phyloP scores from a whole-genome alignment of 2,329 filamentous ascomycete species.

The Pestalotiopsis sp. region DNA sequence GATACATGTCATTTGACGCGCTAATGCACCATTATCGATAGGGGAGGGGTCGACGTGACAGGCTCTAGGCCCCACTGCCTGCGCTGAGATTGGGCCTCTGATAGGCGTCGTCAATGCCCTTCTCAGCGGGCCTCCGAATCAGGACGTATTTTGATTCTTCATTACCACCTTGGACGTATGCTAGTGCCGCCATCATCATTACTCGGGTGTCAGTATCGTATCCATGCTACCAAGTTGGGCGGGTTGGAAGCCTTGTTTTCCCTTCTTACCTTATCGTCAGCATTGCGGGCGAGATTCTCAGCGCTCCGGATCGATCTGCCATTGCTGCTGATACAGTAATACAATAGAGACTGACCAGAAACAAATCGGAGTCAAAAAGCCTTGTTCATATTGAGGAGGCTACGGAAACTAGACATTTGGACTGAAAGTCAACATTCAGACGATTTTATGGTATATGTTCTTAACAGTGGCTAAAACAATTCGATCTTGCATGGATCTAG shows the following conservation, averaged over 20 bases:
- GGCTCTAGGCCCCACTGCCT: neutral
- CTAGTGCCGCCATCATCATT: too few species aligned
- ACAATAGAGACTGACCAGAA: too few species aligned
- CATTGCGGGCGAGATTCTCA: neutral
- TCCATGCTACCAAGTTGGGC: too few species aligned
- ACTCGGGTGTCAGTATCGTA: too few species aligned
- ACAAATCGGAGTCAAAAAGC: too few species aligned
- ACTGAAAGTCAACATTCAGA: too few species aligned
- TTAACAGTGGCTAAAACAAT: too few species aligned
- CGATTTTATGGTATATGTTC: too few species aligned
- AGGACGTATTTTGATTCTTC: neutral
- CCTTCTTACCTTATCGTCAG: neutral
- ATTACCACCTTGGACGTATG: too few species aligned
- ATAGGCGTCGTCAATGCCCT: neutral
- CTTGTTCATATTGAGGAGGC: too few species aligned
- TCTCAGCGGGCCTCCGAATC: neutral
- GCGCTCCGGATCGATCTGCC: neutral
- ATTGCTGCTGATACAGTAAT: neutral
- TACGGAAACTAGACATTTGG: too few species aligned
- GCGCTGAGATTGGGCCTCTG: neutral
- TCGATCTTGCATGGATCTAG: too few species aligned
- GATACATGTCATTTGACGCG: constrained; percentile 9
- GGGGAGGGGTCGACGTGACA: constrained; percentile 5
- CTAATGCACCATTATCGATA: constrained; percentile 3
- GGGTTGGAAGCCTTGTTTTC: neutral